A percentile compares a stretch with the other conserved stretches of the same genome.
Evolutionary conservation across 805 yeast species (phyloP).

Genomic region (Saccharomyces paradoxus): DNA sequence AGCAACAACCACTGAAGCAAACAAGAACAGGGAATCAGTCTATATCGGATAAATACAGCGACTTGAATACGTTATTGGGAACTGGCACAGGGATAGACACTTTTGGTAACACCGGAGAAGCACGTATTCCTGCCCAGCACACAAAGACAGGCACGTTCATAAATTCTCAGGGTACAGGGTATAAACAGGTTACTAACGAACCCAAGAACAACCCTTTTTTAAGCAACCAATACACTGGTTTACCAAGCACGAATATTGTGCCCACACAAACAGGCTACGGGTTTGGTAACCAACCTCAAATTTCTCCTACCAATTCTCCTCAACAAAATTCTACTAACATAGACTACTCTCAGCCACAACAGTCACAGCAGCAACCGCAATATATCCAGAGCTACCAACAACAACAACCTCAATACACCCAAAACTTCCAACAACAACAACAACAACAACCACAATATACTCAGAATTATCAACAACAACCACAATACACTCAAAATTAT

Average conservation of each 20-base stretch:
- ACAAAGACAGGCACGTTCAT: conserved; percentile 74
- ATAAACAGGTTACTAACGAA: conserved; percentile 39
- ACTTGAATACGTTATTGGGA: conserved; percentile 69
- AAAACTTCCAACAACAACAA: not conserved
- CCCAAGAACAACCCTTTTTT: conserved; percentile 35
- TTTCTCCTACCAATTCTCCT: not conserved
- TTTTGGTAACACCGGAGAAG: conserved; percentile 39
- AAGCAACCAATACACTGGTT: conserved; percentile 65
- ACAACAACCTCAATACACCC: conserved; percentile 1
- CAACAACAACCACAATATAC: not conserved
- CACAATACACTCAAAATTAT: not conserved
- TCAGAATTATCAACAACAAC: not conserved
- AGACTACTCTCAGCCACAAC: not conserved
- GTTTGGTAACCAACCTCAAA: conserved; percentile 64
- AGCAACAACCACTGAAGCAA: conserved; percentile 34
- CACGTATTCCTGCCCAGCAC: conserved; percentile 86
- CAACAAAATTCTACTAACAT: not conserved
- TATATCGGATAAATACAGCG: conserved; percentile 53
- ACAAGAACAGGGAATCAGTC: conserved; percentile 47
- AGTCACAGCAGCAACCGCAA: conserved; percentile 1
- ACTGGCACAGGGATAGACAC: conserved; percentile 91
- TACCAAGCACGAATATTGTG: conserved; percentile 54
- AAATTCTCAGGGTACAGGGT: conserved; percentile 84
- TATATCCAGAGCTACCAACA: not conserved
- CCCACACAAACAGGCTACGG: conserved; percentile 91